Base-by-base conservation (phyloP, 1,284 basidiomycete species). In the Neolentinus lepideus region DNA sequence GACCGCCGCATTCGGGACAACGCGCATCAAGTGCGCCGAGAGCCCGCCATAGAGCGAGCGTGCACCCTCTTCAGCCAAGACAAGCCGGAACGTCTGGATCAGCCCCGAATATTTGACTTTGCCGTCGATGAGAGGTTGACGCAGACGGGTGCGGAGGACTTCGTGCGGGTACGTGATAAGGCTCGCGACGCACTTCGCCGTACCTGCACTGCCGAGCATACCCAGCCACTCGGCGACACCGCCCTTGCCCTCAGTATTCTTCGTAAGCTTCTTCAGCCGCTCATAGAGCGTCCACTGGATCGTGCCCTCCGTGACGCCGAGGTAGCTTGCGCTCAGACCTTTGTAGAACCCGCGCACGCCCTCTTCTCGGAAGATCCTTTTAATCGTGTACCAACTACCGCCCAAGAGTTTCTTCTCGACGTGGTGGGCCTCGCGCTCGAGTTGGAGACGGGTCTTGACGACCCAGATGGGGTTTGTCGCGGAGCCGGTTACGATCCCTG, bases 211-310 rank as follows among this genome's bases (percentile, higher is more conserved):
- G 1, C 86, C 90, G 9, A 97, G 74, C 81, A 95, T 93, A 2
- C 88, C 89, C 0, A 77, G 60, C 87, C 90, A 93, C 65, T 89
- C 86, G 12, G 66, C 69, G 3, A 76, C 61, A 1, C 83, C 79
- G 12, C 85, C 81, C 57, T 75, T 73, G 0, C 79, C 78, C 58
- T 87, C 76, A 27, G 79, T 75, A 25, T 50, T 29, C 24, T 74
- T 72, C 9, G 80, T 79, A 14, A 90, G 64, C 61, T 72, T 78
- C 70, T 95, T 94, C 57, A 94, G 69, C 33, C 82, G 78, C 67
- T 99, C 97, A 69, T 99, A 99, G 11, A 99, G 74, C 21, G 92
- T 90, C 97, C 97, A 99, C 67, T 98, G 96, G 56, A 99, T 98
- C 21, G 95, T 95, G 2, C 90, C 90, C 70, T 99, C 97, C 16